Percentiles rank a stretch among this genome's conserved stretches.
phyloP scores from a whole-genome alignment of 768 basidiomycete genomes.

The Termitomyces sp. region DNA sequence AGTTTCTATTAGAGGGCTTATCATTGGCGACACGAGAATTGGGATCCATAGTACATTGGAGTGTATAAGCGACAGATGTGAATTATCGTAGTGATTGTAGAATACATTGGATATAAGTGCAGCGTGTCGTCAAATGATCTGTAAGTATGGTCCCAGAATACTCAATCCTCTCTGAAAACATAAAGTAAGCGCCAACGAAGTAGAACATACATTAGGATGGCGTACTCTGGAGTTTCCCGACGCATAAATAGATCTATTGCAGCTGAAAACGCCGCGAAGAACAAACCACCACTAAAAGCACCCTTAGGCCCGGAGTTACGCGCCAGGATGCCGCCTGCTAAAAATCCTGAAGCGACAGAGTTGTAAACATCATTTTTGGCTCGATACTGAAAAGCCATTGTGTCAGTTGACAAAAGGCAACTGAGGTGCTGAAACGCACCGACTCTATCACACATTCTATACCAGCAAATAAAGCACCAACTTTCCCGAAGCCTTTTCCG shows the following conservation, averaged over 20 bases:
- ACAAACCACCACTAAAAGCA: constrained; percentile 82
- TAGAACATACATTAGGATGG: constrained; percentile 10
- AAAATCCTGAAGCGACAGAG: constrained; percentile 81
- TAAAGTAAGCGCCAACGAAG: not conserved
- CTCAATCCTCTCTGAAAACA: constrained; percentile 48
- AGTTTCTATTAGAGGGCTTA: not conserved
- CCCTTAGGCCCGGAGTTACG: constrained; percentile 85
- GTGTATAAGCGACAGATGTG: not conserved
- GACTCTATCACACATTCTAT: constrained; percentile 95
- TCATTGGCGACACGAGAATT: not conserved
- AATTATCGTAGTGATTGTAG: constrained; percentile 11
- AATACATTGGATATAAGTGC: constrained; percentile 18
- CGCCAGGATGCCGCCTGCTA: constrained; percentile 86
- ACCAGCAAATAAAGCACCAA: constrained; percentile 92
- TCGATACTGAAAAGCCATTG: constrained; percentile 62
- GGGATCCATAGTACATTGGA: constrained; percentile 2
- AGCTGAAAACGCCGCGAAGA: constrained; percentile 91
- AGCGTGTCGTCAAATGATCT: constrained; percentile 19
- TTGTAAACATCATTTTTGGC: constrained; percentile 96
- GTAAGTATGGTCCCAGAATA: constrained; percentile 23
- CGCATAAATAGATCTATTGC: constrained; percentile 83
- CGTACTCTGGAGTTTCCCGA: constrained; percentile 78
- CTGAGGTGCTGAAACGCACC: constrained; percentile 44
- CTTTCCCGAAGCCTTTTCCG: constrained; percentile 92
- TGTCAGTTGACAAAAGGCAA: not conserved